Base-by-base conservation (phyloP, 805 yeast species). In the Ascoidea tarda region DNA sequence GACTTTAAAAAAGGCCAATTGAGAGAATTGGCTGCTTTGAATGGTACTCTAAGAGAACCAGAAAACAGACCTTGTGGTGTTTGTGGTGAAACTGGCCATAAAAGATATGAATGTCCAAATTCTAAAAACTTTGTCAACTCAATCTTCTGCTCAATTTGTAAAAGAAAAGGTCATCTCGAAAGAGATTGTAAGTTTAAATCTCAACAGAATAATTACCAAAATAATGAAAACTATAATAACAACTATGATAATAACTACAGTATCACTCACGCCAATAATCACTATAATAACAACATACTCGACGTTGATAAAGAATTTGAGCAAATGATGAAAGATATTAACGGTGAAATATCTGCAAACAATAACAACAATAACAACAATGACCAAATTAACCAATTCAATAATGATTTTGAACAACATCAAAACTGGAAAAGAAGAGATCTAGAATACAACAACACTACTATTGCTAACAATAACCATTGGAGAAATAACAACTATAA, bases 1-100 rank as follows among this genome's bases (percentile, higher is more conserved):
- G 96, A 88, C 57, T 74, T 87, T 64, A 93, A 93, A 62, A 74
- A 97, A 54, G 87, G 84, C 48, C 99, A 93, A 66, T 73, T 93
- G 55, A 76, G 96, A 57, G 96, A 91, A 62, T 74, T 93, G 60
- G 99, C 99, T 0, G 84, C 87, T 31, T 72, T 93, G 53, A 95
- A 93, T 68, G 99, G 99, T 66, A 93, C 99, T 0, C 72, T 89
- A 49, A 76, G 98, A 52, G 95, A 87, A 60, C 91, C 84, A 58
- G 81, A 77, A 50, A 79, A 74, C 54, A 72, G 80, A 54, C 75
- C 79, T 1, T 84, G 91, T 63, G 70, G 76, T 14, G 69, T 69
- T 48, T 85, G 91, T 68, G 87, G 87, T 5, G 72, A 79, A 46
- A 66, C 70, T 49, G 90, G 89, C 0, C 89, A 84, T 60, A 73